A percentile compares a stretch with the other conserved stretches of the same genome.
phyloP scores from a whole-genome alignment of 169 alveolate species.

The Plasmodium gonderi region DNA sequence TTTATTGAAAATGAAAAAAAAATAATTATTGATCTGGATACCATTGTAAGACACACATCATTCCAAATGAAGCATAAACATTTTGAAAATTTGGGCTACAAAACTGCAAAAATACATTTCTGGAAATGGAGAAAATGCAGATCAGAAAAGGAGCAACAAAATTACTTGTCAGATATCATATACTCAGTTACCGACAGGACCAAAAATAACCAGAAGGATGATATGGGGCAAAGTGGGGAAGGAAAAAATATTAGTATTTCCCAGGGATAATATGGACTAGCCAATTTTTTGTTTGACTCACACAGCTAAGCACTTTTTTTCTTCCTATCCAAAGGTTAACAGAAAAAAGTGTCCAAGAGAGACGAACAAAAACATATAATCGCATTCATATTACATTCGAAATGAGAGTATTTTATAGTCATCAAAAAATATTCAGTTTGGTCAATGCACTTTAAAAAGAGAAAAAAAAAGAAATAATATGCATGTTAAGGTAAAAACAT shows the following conservation, averaged over 20 bases:
- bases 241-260: slow-evolving; percentile 3
- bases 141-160: slow-evolving; percentile 74
- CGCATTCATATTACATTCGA: background rate
- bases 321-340: background rate
- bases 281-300: too few relatives aligned
- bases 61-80: slow-evolving; percentile 72
- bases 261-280: slow-evolving; percentile 4
- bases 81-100: slow-evolving; percentile 63
- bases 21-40: slow-evolving; percentile 69
- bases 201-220: background rate
- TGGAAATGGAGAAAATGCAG: slow-evolving; percentile 78
- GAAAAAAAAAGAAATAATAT: background rate
- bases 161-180: slow-evolving; percentile 61
- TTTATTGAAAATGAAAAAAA: slow-evolving; percentile 58
- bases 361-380: background rate
- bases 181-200: slow-evolving; percentile 63
- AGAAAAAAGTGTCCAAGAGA: background rate
- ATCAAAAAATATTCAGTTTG: background rate
- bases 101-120: slow-evolving; percentile 67
- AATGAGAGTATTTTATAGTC: background rate
- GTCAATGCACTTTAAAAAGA: background rate
- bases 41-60: slow-evolving; percentile 73
- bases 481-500: background rate
- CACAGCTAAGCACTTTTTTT: too few relatives aligned
- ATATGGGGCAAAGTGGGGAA: background rate